These are phyloP conservation scores for Jasminum sambac DNA, from an alignment of 257 asterid genomes.

Conservation along the genomic window DNA sequence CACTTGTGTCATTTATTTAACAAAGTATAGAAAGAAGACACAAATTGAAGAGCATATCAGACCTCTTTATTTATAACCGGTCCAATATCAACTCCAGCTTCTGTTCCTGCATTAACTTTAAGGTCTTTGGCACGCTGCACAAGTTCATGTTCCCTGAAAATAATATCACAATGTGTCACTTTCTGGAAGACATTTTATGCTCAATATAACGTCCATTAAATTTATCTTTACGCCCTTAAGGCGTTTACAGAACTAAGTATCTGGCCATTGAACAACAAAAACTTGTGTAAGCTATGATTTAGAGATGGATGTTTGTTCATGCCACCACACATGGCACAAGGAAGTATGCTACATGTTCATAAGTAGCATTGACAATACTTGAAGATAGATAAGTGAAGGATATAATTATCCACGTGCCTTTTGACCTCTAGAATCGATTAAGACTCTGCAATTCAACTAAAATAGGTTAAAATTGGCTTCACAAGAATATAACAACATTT, in stretches of 20 bases:
- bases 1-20: background rate
- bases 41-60: slow-evolving; percentile 7
- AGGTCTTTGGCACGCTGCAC: slow-evolving; percentile 38
- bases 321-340: background rate
- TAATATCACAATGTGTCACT: background rate
- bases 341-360: background rate
- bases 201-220: background rate
- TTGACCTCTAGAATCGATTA: background rate
- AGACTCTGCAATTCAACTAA: background rate
- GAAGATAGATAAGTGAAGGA: background rate
- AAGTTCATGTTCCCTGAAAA: slow-evolving; percentile 43
- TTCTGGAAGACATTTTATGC: background rate
- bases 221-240: background rate
- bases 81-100: slow-evolving; percentile 47
- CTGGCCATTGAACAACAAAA: background rate
- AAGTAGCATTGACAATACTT: background rate
- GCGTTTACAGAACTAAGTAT: background rate
- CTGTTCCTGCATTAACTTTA: slow-evolving; percentile 47
- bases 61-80: slow-evolving; percentile 51
- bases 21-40: background rate
- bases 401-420: background rate
- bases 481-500: background rate
- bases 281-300: background rate
- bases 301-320: background rate
- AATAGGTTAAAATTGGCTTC: background rate